Evolutionary conservation across 257 asterid species (phyloP), one percentile per base, ranked within the genome.

Genomic region (Solanum ossicruentum): DNA sequence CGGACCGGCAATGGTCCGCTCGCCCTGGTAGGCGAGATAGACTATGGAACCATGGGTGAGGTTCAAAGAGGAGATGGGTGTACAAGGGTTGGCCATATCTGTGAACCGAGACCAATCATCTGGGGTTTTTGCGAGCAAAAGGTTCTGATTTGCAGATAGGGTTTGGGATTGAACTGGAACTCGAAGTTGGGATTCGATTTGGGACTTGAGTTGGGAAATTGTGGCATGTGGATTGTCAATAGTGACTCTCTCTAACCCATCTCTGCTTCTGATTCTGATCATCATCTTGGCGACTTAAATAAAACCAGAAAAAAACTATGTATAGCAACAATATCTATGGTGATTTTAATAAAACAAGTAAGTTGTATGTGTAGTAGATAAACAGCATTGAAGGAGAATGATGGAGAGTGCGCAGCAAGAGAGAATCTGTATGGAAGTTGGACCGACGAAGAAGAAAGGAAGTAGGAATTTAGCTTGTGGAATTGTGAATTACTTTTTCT

Each of bases 231-330:
- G 93, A 81, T 89, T 87, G n/a, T 88, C 95, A 87, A 97, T 88
- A n/a, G 92, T 91, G 84, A 97, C 91, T 83, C 99, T 91, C 89
- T 97, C 99, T 72, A 97, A 82, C 28, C 99, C 99, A 85, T 97
- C 99, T 85, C 99, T 93, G 91, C 99, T 97, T 78, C 99, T 97
- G 88, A 97, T 88, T 91, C 99, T 90, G 90, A 97, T 94, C 98
- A 97, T 94, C 99, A 96, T 92, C 92, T 87, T 92, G 52, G 65
- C 58, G 17, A 55, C 63, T 70, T 67, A 5, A 2, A 60, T 10
- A n/a, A 20, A 55, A 55, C 11, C 6, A 51, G 2, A 54, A 15
- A 39, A 5, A 41, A 39, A 16, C 41, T 36, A 36, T 36, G 15
- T 47, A 73, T 13, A 73, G 81, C 58, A 73, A 67, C 12, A 66